A percentile compares a stretch with the other conserved stretches of the same genome.
Conservation (phyloP, 768 basidiomycete genomes). For the Leccinum boreale region DNA sequence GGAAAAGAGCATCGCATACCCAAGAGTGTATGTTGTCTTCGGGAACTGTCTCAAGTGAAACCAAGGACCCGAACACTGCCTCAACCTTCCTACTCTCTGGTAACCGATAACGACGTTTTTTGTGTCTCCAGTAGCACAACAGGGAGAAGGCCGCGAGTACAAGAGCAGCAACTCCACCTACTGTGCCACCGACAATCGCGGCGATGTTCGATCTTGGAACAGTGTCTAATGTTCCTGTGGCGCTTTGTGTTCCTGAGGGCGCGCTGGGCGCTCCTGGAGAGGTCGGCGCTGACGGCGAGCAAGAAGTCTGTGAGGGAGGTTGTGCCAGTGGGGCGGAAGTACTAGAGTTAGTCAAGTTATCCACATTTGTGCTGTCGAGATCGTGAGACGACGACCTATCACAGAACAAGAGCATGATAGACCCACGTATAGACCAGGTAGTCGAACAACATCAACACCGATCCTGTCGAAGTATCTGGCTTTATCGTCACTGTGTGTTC, state of each 20-base stretch:
- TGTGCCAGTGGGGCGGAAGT: background rate
- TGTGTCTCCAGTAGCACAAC: constrained; percentile 2
- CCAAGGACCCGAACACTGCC: background rate
- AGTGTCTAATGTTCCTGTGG: background rate
- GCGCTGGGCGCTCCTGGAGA: background rate
- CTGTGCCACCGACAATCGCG: constrained; percentile 9
- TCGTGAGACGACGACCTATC: background rate
- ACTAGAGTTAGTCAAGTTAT: background rate
- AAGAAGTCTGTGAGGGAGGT: background rate
- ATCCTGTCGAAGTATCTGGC: background rate
- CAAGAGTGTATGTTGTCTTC: background rate
- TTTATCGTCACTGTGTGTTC: constrained; percentile 7
- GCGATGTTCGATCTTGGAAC: background rate
- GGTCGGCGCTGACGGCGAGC: background rate
- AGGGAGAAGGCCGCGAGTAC: background rate
- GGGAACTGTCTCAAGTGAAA: background rate
- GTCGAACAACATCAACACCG: constrained; percentile 14
- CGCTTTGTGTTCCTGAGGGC: background rate
- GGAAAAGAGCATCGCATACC: background rate
- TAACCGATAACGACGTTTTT: background rate
- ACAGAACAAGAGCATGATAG: background rate
- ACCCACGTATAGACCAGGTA: constrained; percentile 15
- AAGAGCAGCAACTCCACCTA: constrained; percentile 3
- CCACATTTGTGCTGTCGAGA: background rate
- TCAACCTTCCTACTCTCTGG: background rate